phyloP scores from a whole-genome alignment of 2,329 filamentous ascomycete genomes.

The Dendrostoma leiphaemia region DNA sequence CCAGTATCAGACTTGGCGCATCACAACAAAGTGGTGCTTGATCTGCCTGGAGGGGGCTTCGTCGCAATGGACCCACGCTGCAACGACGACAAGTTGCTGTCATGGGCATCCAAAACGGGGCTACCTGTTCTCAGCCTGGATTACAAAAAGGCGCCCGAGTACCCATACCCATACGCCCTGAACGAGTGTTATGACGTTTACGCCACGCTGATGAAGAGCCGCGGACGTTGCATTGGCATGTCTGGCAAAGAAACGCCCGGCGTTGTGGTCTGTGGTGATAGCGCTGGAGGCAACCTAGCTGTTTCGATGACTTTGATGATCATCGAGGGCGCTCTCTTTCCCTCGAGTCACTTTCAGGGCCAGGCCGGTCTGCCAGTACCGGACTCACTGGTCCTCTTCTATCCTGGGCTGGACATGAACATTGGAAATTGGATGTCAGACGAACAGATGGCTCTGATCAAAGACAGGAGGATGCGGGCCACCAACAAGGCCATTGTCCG shows the following conservation, averaged over 20 bases:
- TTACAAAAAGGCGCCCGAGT: slow-evolving; percentile 84
- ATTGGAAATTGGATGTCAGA: slow-evolving; percentile 99
- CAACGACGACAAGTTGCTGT: slow-evolving; percentile 89
- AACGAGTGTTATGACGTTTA: slow-evolving; percentile 90
- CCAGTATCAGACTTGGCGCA: slow-evolving; percentile 73
- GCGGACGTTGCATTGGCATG: slow-evolving; percentile 74
- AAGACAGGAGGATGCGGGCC: slow-evolving; percentile 73
- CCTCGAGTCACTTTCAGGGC: slow-evolving; percentile 53
- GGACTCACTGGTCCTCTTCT: slow-evolving; percentile 79
- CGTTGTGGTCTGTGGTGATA: slow-evolving; percentile 75
- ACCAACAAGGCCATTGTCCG: slow-evolving; percentile 77
- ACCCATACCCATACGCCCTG: slow-evolving; percentile 79
- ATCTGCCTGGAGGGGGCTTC: slow-evolving; percentile 91
- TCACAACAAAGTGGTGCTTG: slow-evolving; percentile 76
- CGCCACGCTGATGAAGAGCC: slow-evolving; percentile 66
- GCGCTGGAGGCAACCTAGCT: slow-evolving; percentile 78
- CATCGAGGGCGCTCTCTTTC: slow-evolving; percentile 66
- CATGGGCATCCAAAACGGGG: slow-evolving; percentile 86
- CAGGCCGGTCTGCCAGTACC: slow-evolving; percentile 67
- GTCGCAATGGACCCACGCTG: slow-evolving; percentile 95
- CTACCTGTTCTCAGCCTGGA: slow-evolving; percentile 89
- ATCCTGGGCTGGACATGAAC: slow-evolving; percentile 92
- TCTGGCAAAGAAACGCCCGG: slow-evolving; percentile 64
- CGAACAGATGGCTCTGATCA: slow-evolving; percentile 92
- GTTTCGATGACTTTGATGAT: slow-evolving; percentile 86